Conservation (phyloP, 164 flowering plant species). For the Annona cherimola region DNA sequence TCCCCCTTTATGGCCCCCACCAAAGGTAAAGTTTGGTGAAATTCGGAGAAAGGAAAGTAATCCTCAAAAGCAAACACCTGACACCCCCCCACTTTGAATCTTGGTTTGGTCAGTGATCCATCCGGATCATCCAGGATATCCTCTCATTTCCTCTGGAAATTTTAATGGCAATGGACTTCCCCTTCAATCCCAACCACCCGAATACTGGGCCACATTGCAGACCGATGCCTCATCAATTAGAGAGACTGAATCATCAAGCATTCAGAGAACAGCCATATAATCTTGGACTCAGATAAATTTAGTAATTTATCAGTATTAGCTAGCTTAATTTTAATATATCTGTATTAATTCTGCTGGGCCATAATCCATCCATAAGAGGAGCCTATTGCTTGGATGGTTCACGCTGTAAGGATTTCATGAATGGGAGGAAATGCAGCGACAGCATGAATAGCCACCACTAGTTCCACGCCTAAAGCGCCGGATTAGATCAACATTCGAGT, state of each 20-base stretch:
- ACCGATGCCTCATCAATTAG: not conserved
- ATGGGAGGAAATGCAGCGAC: not conserved
- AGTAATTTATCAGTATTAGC: not conserved
- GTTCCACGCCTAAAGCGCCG: not conserved
- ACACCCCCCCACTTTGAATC: not conserved
- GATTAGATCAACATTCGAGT: not conserved
- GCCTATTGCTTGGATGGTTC: not conserved
- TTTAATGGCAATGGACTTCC: too few relatives aligned
- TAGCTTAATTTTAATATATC: too few relatives aligned
- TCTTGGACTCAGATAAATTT: not conserved
- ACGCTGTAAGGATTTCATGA: too few relatives aligned
- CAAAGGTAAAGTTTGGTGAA: not conserved
- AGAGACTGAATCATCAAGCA: not conserved
- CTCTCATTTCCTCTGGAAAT: not conserved
- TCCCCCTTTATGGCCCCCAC: not conserved
- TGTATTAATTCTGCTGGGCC: not conserved
- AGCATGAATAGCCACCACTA: not conserved
- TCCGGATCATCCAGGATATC: not conserved
- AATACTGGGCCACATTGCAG: not conserved
- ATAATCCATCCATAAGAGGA: not conserved
- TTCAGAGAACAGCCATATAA: not conserved
- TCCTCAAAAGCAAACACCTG: not conserved
- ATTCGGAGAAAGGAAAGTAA: not conserved
- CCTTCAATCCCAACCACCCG: not conserved
- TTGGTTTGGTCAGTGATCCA: not conserved